These are phyloP conservation scores for Talaromyces islandicus DNA, from an alignment of 2,329 filamentous ascomycete genomes.

Conservation along the genomic window DNA sequence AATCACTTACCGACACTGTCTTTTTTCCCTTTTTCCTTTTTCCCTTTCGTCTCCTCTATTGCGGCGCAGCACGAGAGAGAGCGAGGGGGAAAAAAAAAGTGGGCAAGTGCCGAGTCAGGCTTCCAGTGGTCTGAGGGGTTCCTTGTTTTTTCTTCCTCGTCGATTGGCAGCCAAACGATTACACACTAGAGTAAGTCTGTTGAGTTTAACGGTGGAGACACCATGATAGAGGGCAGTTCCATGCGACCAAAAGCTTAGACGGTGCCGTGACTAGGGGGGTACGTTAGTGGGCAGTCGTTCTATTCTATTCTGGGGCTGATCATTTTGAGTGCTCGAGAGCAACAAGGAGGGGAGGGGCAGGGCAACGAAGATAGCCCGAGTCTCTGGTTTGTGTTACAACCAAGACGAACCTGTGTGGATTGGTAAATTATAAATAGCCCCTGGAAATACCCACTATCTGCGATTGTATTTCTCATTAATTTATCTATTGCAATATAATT, in stretches of 20 bases:
- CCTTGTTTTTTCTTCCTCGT: neutral
- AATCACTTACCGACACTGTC: neutral
- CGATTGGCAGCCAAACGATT: neutral
- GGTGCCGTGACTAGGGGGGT: neutral
- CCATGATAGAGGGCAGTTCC: neutral
- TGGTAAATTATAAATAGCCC: neutral
- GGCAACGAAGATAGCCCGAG: neutral
- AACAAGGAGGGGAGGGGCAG: neutral
- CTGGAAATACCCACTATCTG: neutral
- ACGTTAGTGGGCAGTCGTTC: too few relatives aligned
- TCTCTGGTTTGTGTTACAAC: neutral
- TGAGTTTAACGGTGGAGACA: neutral
- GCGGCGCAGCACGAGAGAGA: neutral
- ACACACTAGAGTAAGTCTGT: neutral
- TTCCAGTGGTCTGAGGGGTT: neutral
- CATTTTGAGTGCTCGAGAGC: neutral
- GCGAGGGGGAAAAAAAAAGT: neutral
- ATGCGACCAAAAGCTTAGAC: neutral
- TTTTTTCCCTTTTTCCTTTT: too few relatives aligned
- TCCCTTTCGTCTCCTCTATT: too few relatives aligned
- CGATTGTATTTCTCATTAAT: neutral
- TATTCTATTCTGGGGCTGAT: neutral
- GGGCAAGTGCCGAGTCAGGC: neutral
- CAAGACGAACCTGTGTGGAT: too few relatives aligned
- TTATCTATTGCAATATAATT: neutral